Evolutionary conservation across 1,284 basidiomycete species (phyloP), one percentile per base, ranked within the genome.

Genomic region (Cryptococcus depauperatus): DNA sequence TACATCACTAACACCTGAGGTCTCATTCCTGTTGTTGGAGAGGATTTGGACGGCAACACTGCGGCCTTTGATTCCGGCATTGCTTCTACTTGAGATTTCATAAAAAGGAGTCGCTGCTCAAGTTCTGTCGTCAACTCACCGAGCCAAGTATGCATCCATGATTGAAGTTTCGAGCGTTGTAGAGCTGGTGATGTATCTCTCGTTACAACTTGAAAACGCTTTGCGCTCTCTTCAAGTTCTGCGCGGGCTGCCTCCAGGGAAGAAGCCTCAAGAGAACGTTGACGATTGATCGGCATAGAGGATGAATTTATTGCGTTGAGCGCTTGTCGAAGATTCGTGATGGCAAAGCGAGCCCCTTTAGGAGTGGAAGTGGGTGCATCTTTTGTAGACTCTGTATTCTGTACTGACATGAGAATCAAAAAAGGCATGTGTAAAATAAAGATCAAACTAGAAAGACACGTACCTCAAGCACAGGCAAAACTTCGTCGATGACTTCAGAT

Each of bases 91-190:
- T 72, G 59, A 19, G 60, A 52, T 1, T 73, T 54, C 35, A 89
- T 75, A 2, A 66, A 69, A 11, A 69, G 64, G 23, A 89, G 77
- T 51, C 85, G 81, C 0, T 69, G 58, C 47, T 74, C 71, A 9
- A 92, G 68, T 13, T 79, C 71, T 1, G 47, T 66, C 26, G 76
- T 72, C 23, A 93, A 75, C 44, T 76, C 77, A n/a, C 73, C 62
- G 56, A 89, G 81, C 90, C 89, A 95, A 3, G 80, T 73, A 80
- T 84, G 85, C 86, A 92, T 90, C 84, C 85, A 85, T 25, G 73
- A 70, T 58, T 84, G 82, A 16, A 95, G 71, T 48, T 79, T 77
- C 23, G 69, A 72, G 27, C 75, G 72, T 43, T 75, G 74, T 19
- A 86, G 71, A 6, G 72, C 71, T n/a, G n/a, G n/a, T 19, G 70